A percentile compares a stretch with the other conserved stretches of the same genome.
Evolutionary conservation across 768 basidiomycete species (phyloP).

Genomic region (Russula sp.): DNA sequence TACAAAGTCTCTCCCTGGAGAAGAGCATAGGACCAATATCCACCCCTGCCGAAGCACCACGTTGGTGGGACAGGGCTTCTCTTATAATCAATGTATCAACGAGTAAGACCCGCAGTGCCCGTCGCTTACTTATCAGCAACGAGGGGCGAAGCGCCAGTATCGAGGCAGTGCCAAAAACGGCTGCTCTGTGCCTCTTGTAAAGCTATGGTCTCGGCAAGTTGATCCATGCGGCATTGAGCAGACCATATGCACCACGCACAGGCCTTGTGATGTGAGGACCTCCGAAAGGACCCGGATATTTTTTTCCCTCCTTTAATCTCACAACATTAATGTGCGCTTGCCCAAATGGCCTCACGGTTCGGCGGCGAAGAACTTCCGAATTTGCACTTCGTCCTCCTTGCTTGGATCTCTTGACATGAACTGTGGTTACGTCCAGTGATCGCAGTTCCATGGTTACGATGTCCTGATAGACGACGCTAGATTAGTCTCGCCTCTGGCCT

Average conservation of each 20-base stretch:
- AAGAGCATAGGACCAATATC: too few relatives aligned
- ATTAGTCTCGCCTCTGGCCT: not conserved
- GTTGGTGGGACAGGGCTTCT: too few relatives aligned
- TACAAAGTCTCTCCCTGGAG: too few relatives aligned
- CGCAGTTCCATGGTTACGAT: slow-evolving; percentile 6
- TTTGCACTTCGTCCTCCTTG: not conserved
- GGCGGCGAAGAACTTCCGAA: not conserved
- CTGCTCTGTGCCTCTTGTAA: not conserved
- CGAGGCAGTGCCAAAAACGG: not conserved
- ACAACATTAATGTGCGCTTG: not conserved
- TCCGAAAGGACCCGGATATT: not conserved
- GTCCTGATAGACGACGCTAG: not conserved
- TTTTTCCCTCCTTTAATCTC: not conserved
- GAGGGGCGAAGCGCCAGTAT: not conserved
- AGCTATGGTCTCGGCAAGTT: not conserved
- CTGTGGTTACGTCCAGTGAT: not conserved
- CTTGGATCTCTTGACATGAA: too few relatives aligned
- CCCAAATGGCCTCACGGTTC: not conserved
- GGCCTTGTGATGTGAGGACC: too few relatives aligned
- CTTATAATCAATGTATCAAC: too few relatives aligned
- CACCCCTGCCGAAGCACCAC: too few relatives aligned
- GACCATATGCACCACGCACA: not conserved
- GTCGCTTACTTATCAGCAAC: too few relatives aligned
- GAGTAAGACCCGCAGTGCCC: too few relatives aligned
- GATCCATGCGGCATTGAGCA: not conserved